A percentile compares a stretch with the other conserved stretches of the same genome.
These are phyloP conservation scores for Lanmaoa rubissima DNA, from an alignment of 768 basidiomycete species.

Conservation along the genomic window DNA sequence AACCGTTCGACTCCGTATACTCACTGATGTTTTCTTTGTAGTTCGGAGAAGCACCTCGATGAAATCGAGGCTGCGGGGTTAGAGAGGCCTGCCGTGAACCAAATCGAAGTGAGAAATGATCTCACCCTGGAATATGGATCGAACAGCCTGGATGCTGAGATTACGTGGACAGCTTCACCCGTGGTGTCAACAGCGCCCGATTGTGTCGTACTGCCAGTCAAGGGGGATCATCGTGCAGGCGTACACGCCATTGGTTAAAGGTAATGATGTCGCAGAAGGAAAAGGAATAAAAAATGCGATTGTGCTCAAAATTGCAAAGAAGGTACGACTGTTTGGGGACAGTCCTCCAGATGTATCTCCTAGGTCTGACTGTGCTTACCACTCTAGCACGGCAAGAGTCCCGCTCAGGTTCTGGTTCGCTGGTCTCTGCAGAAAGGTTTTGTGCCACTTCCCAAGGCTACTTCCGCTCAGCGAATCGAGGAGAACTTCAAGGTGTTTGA, in stretches of 20 bases:
- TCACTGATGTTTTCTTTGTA: conserved; percentile 1
- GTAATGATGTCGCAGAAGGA: conserved; percentile 20
- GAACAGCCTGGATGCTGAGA: background rate
- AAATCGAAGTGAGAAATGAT: conserved; percentile 21
- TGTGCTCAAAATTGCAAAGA: conserved; percentile 50
- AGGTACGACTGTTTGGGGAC: conserved; percentile 39
- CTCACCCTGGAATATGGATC: background rate
- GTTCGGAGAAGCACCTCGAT: conserved; percentile 27
- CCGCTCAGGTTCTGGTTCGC: conserved; percentile 48
- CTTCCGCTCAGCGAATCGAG: conserved; percentile 58
- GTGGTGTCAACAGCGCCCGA: conserved; percentile 73
- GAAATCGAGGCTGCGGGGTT: conserved; percentile 27
- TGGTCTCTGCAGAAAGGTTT: conserved; percentile 53
- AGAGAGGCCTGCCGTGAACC: conserved; percentile 31
- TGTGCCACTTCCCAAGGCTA: conserved; percentile 78
- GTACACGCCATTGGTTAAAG: conserved; percentile 69
- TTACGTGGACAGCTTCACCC: conserved; percentile 58
- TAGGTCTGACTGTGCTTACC: background rate
- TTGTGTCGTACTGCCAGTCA: conserved; percentile 66
- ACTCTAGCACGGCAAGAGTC: conserved; percentile 27
- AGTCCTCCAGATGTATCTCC: background rate
- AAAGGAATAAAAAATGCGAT: conserved; percentile 46
- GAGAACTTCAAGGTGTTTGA: conserved; percentile 75
- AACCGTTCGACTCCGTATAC: background rate
- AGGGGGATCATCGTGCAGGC: conserved; percentile 64